Evolutionary conservation across 2,329 filamentous ascomycete genomes (phyloP).

Genomic region (Colletotrichum siamense): DNA sequence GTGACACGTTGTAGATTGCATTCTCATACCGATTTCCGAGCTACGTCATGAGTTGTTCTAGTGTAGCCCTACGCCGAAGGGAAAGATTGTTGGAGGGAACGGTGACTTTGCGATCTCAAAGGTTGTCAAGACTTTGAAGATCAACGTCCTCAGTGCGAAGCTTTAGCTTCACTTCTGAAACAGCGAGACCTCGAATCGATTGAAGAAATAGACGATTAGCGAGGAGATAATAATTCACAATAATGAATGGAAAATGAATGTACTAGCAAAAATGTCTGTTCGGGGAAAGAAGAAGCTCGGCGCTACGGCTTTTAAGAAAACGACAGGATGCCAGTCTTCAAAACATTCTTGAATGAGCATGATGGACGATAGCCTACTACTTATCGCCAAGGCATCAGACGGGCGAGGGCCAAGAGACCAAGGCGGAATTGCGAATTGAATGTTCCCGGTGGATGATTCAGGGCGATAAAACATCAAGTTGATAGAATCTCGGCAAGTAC

Average conservation of each 20-base stretch:
- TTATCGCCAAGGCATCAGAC: background rate
- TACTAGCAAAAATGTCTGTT: background rate
- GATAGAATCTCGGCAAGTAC: background rate
- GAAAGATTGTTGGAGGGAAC: rapidly evolving
- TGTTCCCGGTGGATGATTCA: background rate
- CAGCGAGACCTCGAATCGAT: too few species aligned
- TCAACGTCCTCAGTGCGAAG: rapidly evolving
- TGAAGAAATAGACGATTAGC: too few species aligned
- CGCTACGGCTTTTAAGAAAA: background rate
- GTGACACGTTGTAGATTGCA: background rate
- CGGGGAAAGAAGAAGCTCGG: background rate
- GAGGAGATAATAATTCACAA: background rate
- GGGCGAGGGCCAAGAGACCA: background rate
- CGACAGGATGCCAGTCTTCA: background rate
- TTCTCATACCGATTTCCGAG: background rate
- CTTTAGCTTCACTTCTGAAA: too few species aligned
- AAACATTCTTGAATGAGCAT: too few species aligned
- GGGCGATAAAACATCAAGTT: background rate
- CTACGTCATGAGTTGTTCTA: background rate
- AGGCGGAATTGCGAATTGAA: background rate
- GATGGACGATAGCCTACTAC: background rate
- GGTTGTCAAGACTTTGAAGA: rapidly evolving
- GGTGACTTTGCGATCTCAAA: background rate
- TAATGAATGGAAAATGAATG: background rate
- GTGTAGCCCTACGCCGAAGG: background rate